Evolutionary conservation across 139 green algal species (phyloP).

Genomic region (Auxenochlorella protothecoides): DNA sequence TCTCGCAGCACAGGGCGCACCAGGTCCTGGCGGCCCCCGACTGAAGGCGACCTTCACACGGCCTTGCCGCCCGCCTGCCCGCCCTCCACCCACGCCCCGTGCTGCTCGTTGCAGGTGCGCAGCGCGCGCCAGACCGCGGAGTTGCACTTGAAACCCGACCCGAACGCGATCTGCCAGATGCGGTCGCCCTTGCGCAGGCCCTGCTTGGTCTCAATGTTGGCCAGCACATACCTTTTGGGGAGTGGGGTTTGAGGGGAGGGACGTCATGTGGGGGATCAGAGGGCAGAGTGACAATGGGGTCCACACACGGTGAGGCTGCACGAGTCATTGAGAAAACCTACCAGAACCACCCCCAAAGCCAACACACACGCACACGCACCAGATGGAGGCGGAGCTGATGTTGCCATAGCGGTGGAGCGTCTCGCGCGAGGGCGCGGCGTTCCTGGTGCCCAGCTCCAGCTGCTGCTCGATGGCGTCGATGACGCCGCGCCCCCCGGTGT

Average conservation of each 20-base stretch:
- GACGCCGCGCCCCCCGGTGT: constrained; percentile 86
- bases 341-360: not conserved
- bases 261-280: not conserved
- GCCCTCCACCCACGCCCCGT: not conserved
- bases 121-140: constrained; percentile 75
- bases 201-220: constrained; percentile 44
- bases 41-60: too few relatives aligned
- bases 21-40: too few relatives aligned
- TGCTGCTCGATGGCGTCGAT: constrained; percentile 97
- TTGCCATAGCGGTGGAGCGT: constrained; percentile 67
- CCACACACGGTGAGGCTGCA: not conserved
- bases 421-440: constrained; percentile 66
- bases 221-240: constrained; percentile 38
- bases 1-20: too few relatives aligned
- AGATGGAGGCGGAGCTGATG: constrained; percentile 47
- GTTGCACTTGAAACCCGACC: constrained; percentile 93
- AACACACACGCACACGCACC: constrained; percentile 8
- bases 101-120: constrained; percentile 32
- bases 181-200: constrained; percentile 30
- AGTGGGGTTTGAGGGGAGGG: not conserved
- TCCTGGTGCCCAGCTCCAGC: constrained; percentile 50
- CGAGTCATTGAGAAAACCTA: not conserved
- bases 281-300: not conserved
- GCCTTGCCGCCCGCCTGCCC: too few relatives aligned
- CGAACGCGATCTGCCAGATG: constrained; percentile 42